Evolutionary conservation across 2,329 filamentous ascomycete species (phyloP).

Genomic region (Talaromyces sp.): DNA sequence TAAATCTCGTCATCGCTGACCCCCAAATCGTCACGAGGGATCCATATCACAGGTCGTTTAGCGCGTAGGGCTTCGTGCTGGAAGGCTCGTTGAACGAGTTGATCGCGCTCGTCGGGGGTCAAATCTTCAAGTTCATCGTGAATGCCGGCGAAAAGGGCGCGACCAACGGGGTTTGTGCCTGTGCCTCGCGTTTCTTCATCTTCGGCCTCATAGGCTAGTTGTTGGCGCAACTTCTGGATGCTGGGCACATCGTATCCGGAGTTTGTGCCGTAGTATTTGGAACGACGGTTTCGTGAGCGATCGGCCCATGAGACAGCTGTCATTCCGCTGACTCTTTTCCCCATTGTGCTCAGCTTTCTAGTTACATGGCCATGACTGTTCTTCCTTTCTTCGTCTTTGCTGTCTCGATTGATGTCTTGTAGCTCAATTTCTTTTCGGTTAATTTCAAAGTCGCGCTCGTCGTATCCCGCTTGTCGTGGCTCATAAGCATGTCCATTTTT

Average conservation of each 20-base stretch:
- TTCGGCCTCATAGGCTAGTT: constrained; percentile 51
- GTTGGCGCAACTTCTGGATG: constrained; percentile 34
- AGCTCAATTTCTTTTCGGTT: constrained; percentile 45
- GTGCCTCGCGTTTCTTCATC: constrained; percentile 68
- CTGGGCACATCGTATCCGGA: constrained; percentile 34
- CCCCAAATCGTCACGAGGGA: constrained; percentile 84
- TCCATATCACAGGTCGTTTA: constrained; percentile 84
- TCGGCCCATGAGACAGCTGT: constrained; percentile 43
- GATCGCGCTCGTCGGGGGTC: constrained; percentile 82
- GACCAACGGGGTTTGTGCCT: constrained; percentile 60
- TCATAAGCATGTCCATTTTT: constrained; percentile 40
- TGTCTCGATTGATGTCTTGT: constrained; percentile 33
- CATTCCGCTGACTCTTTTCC: constrained; percentile 23
- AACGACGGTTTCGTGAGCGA: constrained; percentile 39
- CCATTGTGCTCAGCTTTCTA: constrained; percentile 19
- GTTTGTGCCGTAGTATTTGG: constrained; percentile 39
- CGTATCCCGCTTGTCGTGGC: constrained; percentile 25
- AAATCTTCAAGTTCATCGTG: constrained; percentile 94
- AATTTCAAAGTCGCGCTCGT: neutral
- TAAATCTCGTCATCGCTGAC: constrained; percentile 88
- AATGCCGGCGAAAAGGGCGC: constrained; percentile 80
- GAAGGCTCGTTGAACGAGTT: constrained; percentile 81
- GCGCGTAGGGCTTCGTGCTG: constrained; percentile 84
- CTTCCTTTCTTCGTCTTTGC: constrained; percentile 16
- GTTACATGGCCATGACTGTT: neutral